phyloP scores from a whole-genome alignment of 2,329 filamentous ascomycete species.

The Hypoxylon sp. region DNA sequence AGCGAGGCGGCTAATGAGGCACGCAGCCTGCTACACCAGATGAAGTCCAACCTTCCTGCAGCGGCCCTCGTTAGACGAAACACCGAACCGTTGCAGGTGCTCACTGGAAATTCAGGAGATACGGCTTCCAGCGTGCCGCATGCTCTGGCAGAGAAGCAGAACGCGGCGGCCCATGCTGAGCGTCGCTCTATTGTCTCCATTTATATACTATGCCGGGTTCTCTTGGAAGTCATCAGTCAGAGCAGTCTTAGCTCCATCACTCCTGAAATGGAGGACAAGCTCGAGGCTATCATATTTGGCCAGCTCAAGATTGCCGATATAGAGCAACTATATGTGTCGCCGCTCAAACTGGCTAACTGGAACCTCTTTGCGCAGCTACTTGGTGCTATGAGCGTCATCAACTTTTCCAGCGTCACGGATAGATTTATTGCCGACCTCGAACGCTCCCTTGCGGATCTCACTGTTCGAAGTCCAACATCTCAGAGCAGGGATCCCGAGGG shows the following conservation, averaged over 20 bases:
- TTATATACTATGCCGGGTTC: conserved; percentile 91
- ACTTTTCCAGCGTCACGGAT: conserved; percentile 85
- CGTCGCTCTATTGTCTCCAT: conserved; percentile 94
- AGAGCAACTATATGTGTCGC: conserved; percentile 81
- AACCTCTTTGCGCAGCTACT: conserved; percentile 91
- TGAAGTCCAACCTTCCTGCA: conserved; percentile 56
- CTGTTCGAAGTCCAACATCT: conserved; percentile 72
- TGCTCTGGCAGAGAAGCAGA: conserved; percentile 68
- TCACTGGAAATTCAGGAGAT: conserved; percentile 51
- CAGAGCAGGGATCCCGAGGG: conserved; percentile 78
- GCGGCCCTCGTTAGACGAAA: conserved; percentile 75
- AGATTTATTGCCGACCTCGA: conserved; percentile 87
- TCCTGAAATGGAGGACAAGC: conserved; percentile 89
- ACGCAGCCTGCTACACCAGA: conserved; percentile 68
- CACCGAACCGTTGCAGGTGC: conserved; percentile 74
- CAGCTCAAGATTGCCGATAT: conserved; percentile 91
- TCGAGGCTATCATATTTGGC: conserved; percentile 96
- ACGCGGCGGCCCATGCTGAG: conserved; percentile 83
- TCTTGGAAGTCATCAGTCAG: conserved; percentile 94
- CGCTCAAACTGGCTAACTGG: conserved; percentile 93
- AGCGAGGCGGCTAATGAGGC: conserved; percentile 86
- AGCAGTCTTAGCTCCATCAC: conserved; percentile 86
- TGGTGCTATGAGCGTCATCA: conserved; percentile 95
- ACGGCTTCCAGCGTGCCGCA: conserved; percentile 53
- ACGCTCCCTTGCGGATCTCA: conserved; percentile 79